Conservation (phyloP, 225 moss, liverwort and hornwort species). For the Bryoerythrophyllum caledonicum region DNA sequence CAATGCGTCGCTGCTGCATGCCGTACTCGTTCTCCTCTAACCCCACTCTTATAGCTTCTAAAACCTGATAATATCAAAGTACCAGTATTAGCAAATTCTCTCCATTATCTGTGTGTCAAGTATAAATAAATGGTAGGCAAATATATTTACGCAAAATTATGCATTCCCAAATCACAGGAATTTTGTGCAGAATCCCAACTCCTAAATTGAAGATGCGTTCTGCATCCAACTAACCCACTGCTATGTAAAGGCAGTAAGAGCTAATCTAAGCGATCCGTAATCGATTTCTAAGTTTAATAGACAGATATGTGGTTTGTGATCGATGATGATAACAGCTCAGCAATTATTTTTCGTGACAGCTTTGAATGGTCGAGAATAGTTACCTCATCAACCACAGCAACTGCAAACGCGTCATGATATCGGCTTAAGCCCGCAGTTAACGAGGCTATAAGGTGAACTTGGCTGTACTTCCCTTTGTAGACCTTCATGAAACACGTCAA, state of each 20-base stretch:
- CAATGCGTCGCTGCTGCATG: conserved; percentile 99
- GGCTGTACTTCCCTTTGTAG: conserved; percentile 98
- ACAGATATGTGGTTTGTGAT: not conserved
- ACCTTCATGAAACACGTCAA: conserved; percentile 99
- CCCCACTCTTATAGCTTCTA: conserved; percentile 94
- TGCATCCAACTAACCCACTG: not conserved
- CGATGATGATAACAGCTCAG: conserved; percentile 13
- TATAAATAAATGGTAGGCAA: not conserved
- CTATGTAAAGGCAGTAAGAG: not conserved
- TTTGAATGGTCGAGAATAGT: conserved; percentile 18
- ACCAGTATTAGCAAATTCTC: conserved; percentile 24
- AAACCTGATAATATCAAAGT: conserved; percentile 47
- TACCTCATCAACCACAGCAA: conserved; percentile 98
- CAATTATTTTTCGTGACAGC: conserved; percentile 8
- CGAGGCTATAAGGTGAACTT: conserved; percentile 97
- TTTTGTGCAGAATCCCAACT: not conserved
- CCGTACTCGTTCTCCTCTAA: conserved; percentile 93
- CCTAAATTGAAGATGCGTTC: not conserved
- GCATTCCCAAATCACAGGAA: conserved; percentile 21
- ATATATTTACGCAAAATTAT: not conserved
- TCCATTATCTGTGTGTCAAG: not conserved
- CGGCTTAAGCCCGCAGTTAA: conserved; percentile 97
- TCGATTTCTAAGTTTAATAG: not conserved
- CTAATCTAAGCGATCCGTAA: not conserved
- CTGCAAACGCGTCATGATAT: conserved; percentile 97